Evolutionary conservation across 1,139 yeast species (phyloP), one percentile per base, ranked within the genome.

Genomic region (Protomyces macrosporus): DNA sequence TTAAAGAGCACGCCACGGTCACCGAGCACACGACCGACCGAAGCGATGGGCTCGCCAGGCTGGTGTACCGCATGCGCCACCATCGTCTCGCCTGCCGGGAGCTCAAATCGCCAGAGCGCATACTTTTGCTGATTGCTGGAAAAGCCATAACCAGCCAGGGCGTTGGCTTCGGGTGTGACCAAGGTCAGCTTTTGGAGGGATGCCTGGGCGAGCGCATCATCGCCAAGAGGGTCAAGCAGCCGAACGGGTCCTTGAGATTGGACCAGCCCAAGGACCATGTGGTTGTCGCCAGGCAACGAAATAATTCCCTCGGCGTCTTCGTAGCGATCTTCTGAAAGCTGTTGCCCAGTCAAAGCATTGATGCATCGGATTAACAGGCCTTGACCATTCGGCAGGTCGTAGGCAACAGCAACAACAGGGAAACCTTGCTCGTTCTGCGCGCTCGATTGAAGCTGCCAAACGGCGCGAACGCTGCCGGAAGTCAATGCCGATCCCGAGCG

Each of bases 1-100:
- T 91, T 93, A 81, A 91, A 90, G 56, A 90, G 76, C 0, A 90
- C 95, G 0, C 86, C 79, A 71, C 90, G 82, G 70, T 88, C 85
- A 30, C 87, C 86, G 50, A 87, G 76, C 0, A 88, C 82, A 45
- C 83, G 81, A 12, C 96, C 97, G 60, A 86, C 75, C n/a, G 87
- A 85, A 0, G 86, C 83, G n/a, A 65, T 79, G 23, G 75, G 73
- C 10, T 82, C 82, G 35, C 72, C 72, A 1, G n/a, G 45, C 12
- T 37, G 23, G n/a, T 36, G 37, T 12, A 23, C 7, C 10, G 62
- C 14, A 5, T 52, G 16, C 14, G 55, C 55, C n/a, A 53, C 40
- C n/a, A 63, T 32, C 6, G 32, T 55, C 36, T 40, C 40, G 30
- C 37, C 40, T 9, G 32, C 14, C 7, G 65, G 82, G 80, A 56